Evolutionary conservation across 2,329 filamentous ascomycete species (phyloP), one percentile per base, ranked within the genome.

Genomic region (Venturiaceae sp.): DNA sequence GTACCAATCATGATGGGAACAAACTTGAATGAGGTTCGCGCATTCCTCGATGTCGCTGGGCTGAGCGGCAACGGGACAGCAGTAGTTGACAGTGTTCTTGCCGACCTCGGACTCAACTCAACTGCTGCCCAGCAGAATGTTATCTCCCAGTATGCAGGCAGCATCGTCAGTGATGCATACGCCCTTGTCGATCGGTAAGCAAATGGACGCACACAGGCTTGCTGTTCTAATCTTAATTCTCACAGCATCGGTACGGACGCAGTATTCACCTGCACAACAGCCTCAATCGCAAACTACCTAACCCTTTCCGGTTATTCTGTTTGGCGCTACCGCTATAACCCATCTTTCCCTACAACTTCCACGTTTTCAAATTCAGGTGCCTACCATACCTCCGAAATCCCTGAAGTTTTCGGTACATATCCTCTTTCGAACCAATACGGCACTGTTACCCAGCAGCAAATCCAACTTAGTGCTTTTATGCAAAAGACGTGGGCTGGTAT

Each of bases 321-420:
- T 34, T 56, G 54, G 54, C 54, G 37, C 21, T 56, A 52, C 28
- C 44, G 68, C 57, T 73, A 67, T 65, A 72, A 72, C 53, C 68
- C 68, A 33, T 62, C 64, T 5, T 72, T 71, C 61, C 58, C 64
- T 13, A 72, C 71, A 58, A 65, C 63, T 3, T 66, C 68, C 56
- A 55, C 58, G 30, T 67, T 64, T 60, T 64, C 63, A 8, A 62
- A 67, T 46, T 60, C 65, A 44, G 70, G 69, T 19, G 69, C 65
- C 21, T 73, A 66, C 53, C 69, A 72, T 60, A 60, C 66, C 16
- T 63, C 61, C 14, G 71, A 74, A 53, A 70, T 73, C 34, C 58
- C 64, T 1, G 60, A 71, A 21, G 67, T 72, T 21, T 73, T 72
- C 58, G 66, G 70, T 7, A 72, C 68, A 0, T 71, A 70, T 57